These are phyloP conservation scores for Macrolepiota fuliginosa DNA, from an alignment of 768 basidiomycete genomes.

Conservation along the genomic window DNA sequence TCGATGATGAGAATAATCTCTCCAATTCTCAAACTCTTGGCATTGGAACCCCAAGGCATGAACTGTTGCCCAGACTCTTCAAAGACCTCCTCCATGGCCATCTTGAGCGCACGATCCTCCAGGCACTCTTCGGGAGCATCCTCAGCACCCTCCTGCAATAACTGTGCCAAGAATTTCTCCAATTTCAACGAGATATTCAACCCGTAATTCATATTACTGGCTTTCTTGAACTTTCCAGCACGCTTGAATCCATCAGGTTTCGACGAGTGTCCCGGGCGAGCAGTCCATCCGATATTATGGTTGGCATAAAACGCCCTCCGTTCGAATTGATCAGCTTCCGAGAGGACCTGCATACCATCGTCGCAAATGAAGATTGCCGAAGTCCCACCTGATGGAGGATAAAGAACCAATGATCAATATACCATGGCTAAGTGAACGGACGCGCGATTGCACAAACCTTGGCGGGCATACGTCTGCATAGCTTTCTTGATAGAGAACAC, in stretches of 20 bases:
- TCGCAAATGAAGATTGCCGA: constrained; percentile 82
- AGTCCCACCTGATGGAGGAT: constrained; percentile 45
- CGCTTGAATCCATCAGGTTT: constrained; percentile 87
- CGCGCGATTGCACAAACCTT: constrained; percentile 41
- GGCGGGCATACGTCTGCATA: constrained; percentile 84
- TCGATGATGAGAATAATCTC: constrained; percentile 82
- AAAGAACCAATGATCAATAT: not conserved
- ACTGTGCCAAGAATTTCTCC: constrained; percentile 46
- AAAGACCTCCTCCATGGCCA: constrained; percentile 71
- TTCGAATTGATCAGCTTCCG: constrained; percentile 57
- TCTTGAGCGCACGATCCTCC: constrained; percentile 69
- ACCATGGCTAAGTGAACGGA: not conserved
- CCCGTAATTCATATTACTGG: constrained; percentile 81
- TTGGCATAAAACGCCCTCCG: constrained; percentile 79
- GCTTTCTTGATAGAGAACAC: constrained; percentile 80
- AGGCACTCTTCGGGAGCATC: constrained; percentile 47
- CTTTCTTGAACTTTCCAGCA: constrained; percentile 90
- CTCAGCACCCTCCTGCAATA: constrained; percentile 40
- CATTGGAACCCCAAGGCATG: constrained; percentile 75
- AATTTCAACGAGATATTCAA: constrained; percentile 57
- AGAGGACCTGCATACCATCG: constrained; percentile 74
- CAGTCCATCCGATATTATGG: constrained; percentile 74
- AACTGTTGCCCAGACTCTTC: constrained; percentile 53
- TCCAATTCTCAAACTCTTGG: constrained; percentile 70
- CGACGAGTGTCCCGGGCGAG: constrained; percentile 70